Percentiles rank a stretch among this genome's conserved stretches.
Evolutionary conservation across 1,139 yeast genomes (phyloP).

Genomic region (Blastobotrys ciferrii): DNA sequence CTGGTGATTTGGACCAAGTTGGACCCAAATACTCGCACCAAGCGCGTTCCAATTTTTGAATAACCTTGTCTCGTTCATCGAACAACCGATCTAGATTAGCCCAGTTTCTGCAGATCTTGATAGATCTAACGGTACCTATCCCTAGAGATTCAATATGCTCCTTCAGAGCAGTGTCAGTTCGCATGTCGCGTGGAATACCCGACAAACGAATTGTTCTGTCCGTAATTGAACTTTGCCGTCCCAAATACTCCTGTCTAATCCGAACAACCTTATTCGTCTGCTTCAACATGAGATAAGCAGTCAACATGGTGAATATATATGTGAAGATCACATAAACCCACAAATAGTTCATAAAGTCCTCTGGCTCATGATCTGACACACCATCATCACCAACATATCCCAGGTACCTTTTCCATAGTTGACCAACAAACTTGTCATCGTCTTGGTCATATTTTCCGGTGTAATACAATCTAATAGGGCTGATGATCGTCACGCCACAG

Average conservation of each 20-base stretch:
- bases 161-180: constrained; percentile 66
- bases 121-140: constrained; percentile 74
- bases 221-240: constrained; percentile 84
- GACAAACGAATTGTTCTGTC: constrained; percentile 87
- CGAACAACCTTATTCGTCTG: constrained; percentile 72
- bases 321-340: constrained; percentile 90
- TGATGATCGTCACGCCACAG: constrained; percentile 62
- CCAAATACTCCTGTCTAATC: constrained; percentile 79
- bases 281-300: constrained; percentile 58
- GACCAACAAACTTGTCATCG: constrained; percentile 35
- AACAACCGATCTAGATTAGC: constrained; percentile 63
- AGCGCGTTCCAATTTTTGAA: constrained; percentile 60
- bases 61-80: constrained; percentile 52
- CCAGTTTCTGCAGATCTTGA: constrained; percentile 87
- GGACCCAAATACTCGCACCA: constrained; percentile 74
- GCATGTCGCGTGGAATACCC: constrained; percentile 83
- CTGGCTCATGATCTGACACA: constrained; percentile 27
- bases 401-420: constrained; percentile 10
- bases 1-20: constrained; percentile 25
- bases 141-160: constrained; percentile 73
- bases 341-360: constrained; percentile 41
- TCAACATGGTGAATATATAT: constrained; percentile 72
- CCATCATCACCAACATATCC: constrained; percentile 19
- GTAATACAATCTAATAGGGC: constrained; percentile 69
- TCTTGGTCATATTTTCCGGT: constrained; percentile 70